A percentile compares a stretch with the other conserved stretches of the same genome.
Evolutionary conservation across 2,329 filamentous ascomycete species (phyloP).

Genomic region (Apiospora phragmitis): DNA sequence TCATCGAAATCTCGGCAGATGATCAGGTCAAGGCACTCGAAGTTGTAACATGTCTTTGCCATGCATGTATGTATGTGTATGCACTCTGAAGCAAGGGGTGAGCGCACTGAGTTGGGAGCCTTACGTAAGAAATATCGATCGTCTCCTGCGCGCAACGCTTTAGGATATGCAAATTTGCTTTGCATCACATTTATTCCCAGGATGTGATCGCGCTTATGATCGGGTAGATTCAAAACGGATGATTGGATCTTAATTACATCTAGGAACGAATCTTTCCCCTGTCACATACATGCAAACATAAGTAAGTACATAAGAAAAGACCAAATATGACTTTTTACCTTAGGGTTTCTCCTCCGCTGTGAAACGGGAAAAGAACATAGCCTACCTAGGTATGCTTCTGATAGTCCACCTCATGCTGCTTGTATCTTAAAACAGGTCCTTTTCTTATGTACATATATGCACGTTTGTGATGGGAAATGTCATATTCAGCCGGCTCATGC

Average conservation of each 20-base stretch:
- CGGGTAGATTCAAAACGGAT: not conserved
- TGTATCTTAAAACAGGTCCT: no score
- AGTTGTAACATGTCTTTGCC: not conserved
- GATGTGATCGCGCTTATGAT: not conserved
- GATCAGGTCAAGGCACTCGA: not conserved
- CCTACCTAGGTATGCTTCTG: no score
- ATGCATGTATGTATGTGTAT: not conserved
- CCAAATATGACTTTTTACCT: no score
- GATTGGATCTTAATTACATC: not conserved
- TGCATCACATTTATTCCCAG: not conserved
- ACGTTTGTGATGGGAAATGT: no score
- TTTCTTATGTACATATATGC: no score
- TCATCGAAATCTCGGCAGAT: not conserved
- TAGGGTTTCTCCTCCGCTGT: no score
- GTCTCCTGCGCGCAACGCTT: not conserved
- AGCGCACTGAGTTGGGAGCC: not conserved
- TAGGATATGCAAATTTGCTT: not conserved
- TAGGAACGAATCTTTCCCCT: not conserved
- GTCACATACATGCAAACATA: not conserved
- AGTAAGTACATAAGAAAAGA: not conserved
- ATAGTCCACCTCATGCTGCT: no score
- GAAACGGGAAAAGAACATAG: no score
- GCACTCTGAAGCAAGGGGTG: not conserved
- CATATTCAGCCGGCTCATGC: not conserved
- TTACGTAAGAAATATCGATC: not conserved